phyloP scores from a whole-genome alignment of 257 asterid genomes.

The Penstemon davidsonii region DNA sequence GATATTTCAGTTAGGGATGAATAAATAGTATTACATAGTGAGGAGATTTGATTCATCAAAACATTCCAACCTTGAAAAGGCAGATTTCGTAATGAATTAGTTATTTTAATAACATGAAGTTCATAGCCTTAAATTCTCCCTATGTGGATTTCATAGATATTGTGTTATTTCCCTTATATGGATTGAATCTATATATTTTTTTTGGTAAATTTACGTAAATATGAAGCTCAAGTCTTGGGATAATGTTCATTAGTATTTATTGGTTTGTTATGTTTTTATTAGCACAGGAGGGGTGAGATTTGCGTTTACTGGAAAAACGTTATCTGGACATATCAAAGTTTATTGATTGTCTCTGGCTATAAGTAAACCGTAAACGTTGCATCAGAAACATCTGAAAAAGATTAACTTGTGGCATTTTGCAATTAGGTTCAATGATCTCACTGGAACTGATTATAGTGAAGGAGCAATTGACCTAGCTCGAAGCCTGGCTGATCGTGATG shows the following conservation, averaged over 20 bases:
- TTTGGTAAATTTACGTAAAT: no score
- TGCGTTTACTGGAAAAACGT: neutral
- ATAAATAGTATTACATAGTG: neutral
- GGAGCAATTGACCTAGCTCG: slow-evolving; percentile 92
- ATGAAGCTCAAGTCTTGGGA: neutral
- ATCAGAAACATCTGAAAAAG: slow-evolving; percentile 25
- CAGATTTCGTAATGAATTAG: neutral
- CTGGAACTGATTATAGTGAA: slow-evolving; percentile 94
- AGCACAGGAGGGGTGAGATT: neutral
- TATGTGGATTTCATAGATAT: no score
- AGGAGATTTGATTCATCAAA: neutral
- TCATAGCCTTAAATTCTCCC: slow-evolving; percentile 14
- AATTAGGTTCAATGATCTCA: slow-evolving; percentile 91
- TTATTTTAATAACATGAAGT: neutral
- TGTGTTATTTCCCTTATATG: no score
- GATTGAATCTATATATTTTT: neutral
- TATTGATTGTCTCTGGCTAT: slow-evolving; percentile 1
- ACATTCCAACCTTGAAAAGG: neutral
- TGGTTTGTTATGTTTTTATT: neutral
- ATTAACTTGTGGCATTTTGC: slow-evolving; percentile 29
- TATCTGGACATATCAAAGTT: neutral
- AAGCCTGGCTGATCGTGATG: slow-evolving; percentile 82
- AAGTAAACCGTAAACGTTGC: neutral
- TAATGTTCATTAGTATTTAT: neutral
- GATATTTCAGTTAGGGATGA: neutral